Evolutionary conservation across 495 filamentous ascomycete species (phyloP).

Genomic region (Lineolata rhizophorae): DNA sequence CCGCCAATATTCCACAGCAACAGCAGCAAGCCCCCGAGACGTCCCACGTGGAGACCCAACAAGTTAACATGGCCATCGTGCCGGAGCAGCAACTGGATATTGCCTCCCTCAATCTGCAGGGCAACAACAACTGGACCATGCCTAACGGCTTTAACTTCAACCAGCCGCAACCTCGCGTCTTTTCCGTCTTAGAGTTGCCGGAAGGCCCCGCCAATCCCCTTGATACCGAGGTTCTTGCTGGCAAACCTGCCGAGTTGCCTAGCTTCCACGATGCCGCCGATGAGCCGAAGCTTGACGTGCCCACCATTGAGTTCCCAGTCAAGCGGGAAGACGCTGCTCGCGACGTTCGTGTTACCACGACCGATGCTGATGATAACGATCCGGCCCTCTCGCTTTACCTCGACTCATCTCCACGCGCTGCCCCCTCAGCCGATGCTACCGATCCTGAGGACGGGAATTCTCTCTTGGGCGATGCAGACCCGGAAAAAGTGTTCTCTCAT

Average conservation of each 20-base stretch:
- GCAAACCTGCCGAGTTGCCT: slow-evolving; percentile 32
- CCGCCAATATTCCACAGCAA: slow-evolving; percentile 6
- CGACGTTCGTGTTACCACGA: slow-evolving; percentile 12
- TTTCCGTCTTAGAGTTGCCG: slow-evolving; percentile 55
- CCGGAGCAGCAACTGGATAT: slow-evolving; percentile 53
- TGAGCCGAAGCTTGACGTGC: slow-evolving; percentile 9
- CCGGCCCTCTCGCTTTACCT: slow-evolving; percentile 34
- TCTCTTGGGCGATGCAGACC: slow-evolving; percentile 31
- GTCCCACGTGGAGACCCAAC: slow-evolving; percentile 20
- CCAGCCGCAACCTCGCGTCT: slow-evolving; percentile 54
- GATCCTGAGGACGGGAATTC: slow-evolving; percentile 13
- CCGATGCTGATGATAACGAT: slow-evolving; percentile 29
- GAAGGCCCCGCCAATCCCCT: slow-evolving; percentile 34
- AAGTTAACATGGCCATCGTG: slow-evolving; percentile 50
- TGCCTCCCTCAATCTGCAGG: slow-evolving; percentile 30
- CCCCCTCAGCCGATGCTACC: slow-evolving; percentile 4
- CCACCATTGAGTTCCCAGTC: slow-evolving; percentile 9
- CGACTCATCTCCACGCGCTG: slow-evolving; percentile 21
- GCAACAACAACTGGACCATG: slow-evolving; percentile 28
- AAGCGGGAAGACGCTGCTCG: slow-evolving; percentile 3
- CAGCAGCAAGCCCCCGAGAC: slow-evolving; percentile 30
- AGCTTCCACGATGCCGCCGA: slow-evolving; percentile 4
- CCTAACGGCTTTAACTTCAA: slow-evolving; percentile 26
- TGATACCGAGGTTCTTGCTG: slow-evolving; percentile 37
- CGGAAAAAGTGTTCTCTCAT: slow-evolving; percentile 33